Base-by-base conservation (phyloP, 306 rosid genomes). In the Trichosanthes cucumerina region DNA sequence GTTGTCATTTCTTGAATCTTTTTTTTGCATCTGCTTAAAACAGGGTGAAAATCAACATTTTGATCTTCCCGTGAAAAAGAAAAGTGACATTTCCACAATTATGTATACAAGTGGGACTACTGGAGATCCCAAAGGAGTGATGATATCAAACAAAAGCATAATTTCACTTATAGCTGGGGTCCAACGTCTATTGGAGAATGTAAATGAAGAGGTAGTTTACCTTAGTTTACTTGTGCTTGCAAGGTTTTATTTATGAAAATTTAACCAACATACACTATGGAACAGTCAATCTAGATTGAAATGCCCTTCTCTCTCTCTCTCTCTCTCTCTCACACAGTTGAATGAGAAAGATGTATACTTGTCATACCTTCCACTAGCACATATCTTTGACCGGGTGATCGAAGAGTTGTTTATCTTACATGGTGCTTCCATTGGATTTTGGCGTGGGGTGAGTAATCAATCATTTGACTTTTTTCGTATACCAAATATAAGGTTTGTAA, bases 41-140 rank as follows among this genome's bases (percentile, higher is more conserved):
- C 93, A 95, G 99, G 97, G 97, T 64, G 82, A 86, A 41, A 70
- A 75, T 83, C 87, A 90, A 80, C 81, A 82, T 71, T 95, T 87
- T 83, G 96, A 91, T 79, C 96, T 92, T 86, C 99, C 99, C 58
- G 78, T 78, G 70, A 95, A 91, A 86, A 86, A 83, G 85, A 92
- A 84, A 79, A 88, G 91, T 75, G 96, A 95, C 70, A 88, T 95
- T 81, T 91, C 91, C 75, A 95, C 99, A 34, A 95, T 95, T 80
- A 95, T 95, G 99, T 95, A 95, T 82, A 95, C 99, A 28, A 95
- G 99, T 36, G 97, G 97, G 83, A 92, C 99, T 60, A 95, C 99
- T 54, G 97, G 99, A 75, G 97, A 95, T 53, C 99, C 97, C 83
- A 95, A 95, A 89, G 99, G 99, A 76, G 99, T 95, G 73, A 46